Conservation (phyloP, 2,329 filamentous ascomycete genomes). For the Paramyrothecium roridum region DNA sequence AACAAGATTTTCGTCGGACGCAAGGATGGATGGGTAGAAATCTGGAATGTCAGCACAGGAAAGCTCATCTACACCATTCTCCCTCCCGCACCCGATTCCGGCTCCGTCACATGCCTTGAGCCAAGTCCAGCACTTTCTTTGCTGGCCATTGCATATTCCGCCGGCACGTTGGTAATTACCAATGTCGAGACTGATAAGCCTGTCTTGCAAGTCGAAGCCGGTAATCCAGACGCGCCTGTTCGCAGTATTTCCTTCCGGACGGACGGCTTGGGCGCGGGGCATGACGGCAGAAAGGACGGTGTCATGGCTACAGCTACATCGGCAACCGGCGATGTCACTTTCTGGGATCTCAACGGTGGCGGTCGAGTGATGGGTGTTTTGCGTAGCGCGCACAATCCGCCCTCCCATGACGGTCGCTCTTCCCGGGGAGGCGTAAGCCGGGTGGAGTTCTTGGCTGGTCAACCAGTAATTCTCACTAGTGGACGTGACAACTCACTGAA, state of each 20-base stretch:
- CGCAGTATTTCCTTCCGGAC: constrained; percentile 87
- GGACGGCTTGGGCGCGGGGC: constrained; percentile 82
- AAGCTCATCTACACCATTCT: constrained; percentile 90
- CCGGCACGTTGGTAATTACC: constrained; percentile 74
- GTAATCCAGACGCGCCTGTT: constrained; percentile 62
- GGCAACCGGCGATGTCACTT: constrained; percentile 80
- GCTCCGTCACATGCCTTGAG: constrained; percentile 82
- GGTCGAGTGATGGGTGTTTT: constrained; percentile 84
- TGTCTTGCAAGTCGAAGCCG: constrained; percentile 66
- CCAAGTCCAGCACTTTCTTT: constrained; percentile 81
- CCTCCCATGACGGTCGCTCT: constrained; percentile 48
- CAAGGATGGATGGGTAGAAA: constrained; percentile 85
- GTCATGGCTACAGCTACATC: constrained; percentile 90
- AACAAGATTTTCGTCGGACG: constrained; percentile 94
- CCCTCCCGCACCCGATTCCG: constrained; percentile 68
- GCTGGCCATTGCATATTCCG: constrained; percentile 82
- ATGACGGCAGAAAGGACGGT: constrained; percentile 79
- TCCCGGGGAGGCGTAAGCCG: constrained; percentile 78
- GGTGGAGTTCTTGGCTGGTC: constrained; percentile 83
- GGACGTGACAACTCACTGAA: constrained; percentile 92
- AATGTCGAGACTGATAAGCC: constrained; percentile 77
- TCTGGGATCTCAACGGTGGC: constrained; percentile 93
- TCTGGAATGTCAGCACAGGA: constrained; percentile 93
- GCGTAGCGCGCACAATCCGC: constrained; percentile 82
- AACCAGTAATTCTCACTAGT: constrained; percentile 85